These are phyloP conservation scores for Entophlyctis luteolus DNA, from an alignment of 192 early-diverging fungal genomes.

Conservation along the genomic window DNA sequence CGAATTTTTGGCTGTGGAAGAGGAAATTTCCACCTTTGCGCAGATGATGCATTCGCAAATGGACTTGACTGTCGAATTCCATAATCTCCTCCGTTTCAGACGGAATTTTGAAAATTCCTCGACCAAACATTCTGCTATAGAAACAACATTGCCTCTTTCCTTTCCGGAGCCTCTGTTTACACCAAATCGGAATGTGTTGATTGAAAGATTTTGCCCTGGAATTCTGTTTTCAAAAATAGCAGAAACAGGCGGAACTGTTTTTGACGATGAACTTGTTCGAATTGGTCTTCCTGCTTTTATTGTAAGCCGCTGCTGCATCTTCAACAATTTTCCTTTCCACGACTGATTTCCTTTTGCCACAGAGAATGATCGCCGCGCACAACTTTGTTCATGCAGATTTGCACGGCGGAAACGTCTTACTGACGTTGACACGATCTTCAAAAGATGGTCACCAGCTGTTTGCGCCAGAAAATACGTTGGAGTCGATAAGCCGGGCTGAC, in stretches of 20 bases:
- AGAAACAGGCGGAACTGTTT: constrained; percentile 52
- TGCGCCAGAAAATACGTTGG: neutral
- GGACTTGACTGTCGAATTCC: constrained; percentile 78
- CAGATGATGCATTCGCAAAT: constrained; percentile 87
- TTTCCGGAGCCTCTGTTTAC: constrained; percentile 64
- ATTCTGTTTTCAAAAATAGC: constrained; percentile 71
- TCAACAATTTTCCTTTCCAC: neutral
- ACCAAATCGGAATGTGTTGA: constrained; percentile 54
- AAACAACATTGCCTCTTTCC: constrained; percentile 6
- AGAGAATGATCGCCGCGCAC: constrained; percentile 86
- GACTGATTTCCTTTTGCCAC: neutral
- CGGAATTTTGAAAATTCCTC: constrained; percentile 27
- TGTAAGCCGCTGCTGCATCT: constrained; percentile 31
- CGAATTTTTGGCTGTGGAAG: constrained; percentile 77
- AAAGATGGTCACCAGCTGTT: neutral
- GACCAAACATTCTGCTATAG: no score
- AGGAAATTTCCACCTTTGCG: constrained; percentile 84
- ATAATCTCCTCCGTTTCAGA: constrained; percentile 56
- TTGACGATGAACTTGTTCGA: constrained; percentile 70
- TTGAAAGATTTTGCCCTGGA: constrained; percentile 78
- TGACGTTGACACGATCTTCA: constrained; percentile 53
- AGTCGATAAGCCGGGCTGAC: neutral
- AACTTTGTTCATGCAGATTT: constrained; percentile 80
- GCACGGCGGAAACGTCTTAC: constrained; percentile 88
- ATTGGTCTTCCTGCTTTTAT: constrained; percentile 76